Conservation (phyloP, 768 basidiomycete species). For the Austroboletus festivus region DNA sequence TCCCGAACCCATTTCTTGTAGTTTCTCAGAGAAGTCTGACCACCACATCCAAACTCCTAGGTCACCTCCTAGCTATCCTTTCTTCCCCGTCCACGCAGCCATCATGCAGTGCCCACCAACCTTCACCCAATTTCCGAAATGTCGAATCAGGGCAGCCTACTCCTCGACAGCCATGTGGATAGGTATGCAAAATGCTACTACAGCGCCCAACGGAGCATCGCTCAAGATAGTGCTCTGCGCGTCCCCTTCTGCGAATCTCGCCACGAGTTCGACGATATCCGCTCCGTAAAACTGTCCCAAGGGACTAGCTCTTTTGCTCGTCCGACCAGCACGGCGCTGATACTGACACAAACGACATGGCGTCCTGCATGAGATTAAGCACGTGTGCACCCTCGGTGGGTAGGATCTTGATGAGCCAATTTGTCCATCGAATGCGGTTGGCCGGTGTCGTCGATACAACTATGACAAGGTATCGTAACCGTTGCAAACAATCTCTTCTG, state of each 20-base stretch:
- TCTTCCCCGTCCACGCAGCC: constrained; percentile 2
- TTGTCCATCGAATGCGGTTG: constrained; percentile 1
- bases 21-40: constrained; percentile 8
- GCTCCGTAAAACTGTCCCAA: constrained; percentile 2
- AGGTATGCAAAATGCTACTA: constrained; percentile 4
- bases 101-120: constrained; percentile 8
- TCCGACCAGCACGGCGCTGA: constrained; percentile 8
- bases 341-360: constrained; percentile 3
- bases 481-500: constrained; percentile 2
- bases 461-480: constrained; percentile 3
- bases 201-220: background rate
- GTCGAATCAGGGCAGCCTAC: constrained; percentile 5
- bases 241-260: background rate
- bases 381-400: background rate
- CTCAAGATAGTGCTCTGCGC: background rate
- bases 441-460: constrained; percentile 2
- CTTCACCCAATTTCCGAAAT: constrained; percentile 19
- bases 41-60: constrained; percentile 4
- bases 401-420: constrained; percentile 1
- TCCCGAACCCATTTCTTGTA: constrained; percentile 9
- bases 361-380: constrained; percentile 7
- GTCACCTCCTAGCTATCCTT: constrained; percentile 1
- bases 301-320: constrained; percentile 7
- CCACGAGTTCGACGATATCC: constrained; percentile 6
- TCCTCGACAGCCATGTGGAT: constrained; percentile 10